phyloP scores from a whole-genome alignment of 805 yeast genomes.

The Lachancea sp. region DNA sequence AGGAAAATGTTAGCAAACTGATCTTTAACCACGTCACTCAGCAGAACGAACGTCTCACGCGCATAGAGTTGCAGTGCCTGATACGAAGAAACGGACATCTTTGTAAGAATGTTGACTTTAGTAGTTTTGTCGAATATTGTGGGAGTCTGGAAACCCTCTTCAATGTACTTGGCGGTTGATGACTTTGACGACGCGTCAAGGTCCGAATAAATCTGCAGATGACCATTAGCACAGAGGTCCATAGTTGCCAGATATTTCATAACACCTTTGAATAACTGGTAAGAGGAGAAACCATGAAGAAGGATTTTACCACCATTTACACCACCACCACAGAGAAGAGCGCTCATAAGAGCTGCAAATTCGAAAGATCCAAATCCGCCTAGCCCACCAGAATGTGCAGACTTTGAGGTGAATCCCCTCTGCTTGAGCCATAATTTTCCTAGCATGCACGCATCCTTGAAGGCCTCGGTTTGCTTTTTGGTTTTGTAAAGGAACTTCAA shows the following conservation, averaged over 20 bases:
- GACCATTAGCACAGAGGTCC: constrained; percentile 59
- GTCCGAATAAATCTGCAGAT: constrained; percentile 57
- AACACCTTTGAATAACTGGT: constrained; percentile 87
- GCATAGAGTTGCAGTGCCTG: constrained; percentile 59
- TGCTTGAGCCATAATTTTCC: constrained; percentile 90
- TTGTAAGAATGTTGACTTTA: constrained; percentile 76
- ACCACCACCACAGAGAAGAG: constrained; percentile 80
- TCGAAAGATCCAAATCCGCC: constrained; percentile 92
- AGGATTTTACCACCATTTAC: constrained; percentile 66
- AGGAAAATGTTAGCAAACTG: constrained; percentile 75
- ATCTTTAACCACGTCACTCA: constrained; percentile 77
- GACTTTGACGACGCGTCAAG: constrained; percentile 19
- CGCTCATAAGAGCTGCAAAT: constrained; percentile 74
- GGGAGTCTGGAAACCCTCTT: constrained; percentile 63
- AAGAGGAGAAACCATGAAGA: constrained; percentile 83
- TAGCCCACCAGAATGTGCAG: constrained; percentile 43
- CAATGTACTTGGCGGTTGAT: constrained; percentile 35
- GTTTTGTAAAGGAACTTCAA: constrained; percentile 70
- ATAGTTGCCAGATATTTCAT: constrained; percentile 74
- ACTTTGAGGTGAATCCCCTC: constrained; percentile 64
- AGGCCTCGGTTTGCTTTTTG: constrained; percentile 70
- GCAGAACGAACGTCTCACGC: constrained; percentile 52
- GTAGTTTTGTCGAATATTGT: constrained; percentile 69
- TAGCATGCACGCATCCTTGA: constrained; percentile 77
- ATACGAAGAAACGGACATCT: constrained; percentile 67